A percentile compares a stretch with the other conserved stretches of the same genome.
Evolutionary conservation across 306 rosid genomes (phyloP).

Genomic region (Senna siamea): DNA sequence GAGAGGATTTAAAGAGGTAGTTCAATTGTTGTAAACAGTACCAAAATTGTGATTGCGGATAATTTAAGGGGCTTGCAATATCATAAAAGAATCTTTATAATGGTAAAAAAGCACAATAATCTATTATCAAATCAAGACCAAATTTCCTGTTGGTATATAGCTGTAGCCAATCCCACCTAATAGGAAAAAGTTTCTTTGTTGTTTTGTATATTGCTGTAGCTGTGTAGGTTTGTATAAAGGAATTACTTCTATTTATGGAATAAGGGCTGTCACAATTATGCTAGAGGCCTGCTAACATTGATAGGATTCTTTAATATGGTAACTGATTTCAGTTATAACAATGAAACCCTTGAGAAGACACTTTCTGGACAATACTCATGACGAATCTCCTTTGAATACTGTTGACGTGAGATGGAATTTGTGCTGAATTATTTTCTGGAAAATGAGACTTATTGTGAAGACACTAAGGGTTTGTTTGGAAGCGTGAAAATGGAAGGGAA

Average conservation of each 20-base stretch:
- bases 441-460: not conserved
- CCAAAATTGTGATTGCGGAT: not conserved
- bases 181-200: no score
- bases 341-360: conserved; percentile 1
- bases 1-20: not conserved
- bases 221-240: no score
- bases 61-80: not conserved
- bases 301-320: not conserved
- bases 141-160: not conserved
- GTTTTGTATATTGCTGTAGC: no score
- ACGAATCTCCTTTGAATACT: not conserved
- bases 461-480: not conserved
- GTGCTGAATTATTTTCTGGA: not conserved
- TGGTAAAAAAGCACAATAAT: not conserved
- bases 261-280: not conserved
- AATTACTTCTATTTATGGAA: no score
- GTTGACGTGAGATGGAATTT: not conserved
- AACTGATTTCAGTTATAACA: not conserved
- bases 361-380: not conserved
- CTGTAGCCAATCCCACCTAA: not conserved
- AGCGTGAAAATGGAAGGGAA: no score
- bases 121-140: not conserved
- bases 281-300: not conserved
- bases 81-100: not conserved
- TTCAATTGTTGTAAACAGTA: not conserved